These are phyloP conservation scores for Saturnispora zaruensis DNA, from an alignment of 805 yeast genomes.

Conservation along the genomic window DNA sequence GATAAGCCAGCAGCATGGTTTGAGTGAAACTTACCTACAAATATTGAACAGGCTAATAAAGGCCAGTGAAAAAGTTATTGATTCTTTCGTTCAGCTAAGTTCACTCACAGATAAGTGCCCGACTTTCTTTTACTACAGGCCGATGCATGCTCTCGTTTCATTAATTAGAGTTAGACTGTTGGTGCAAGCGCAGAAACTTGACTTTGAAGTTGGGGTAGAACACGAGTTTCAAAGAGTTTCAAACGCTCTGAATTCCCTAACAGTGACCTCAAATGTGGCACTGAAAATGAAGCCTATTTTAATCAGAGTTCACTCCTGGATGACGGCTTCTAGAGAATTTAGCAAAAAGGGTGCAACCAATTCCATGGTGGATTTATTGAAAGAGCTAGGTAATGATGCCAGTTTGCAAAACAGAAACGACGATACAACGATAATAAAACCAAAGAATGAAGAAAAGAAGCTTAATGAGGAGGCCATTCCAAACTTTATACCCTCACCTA, in stretches of 20 bases:
- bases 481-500: constrained; percentile 25
- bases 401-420: constrained; percentile 17
- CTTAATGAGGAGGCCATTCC: neutral
- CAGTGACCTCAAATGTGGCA: constrained; percentile 24
- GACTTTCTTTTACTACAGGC: constrained; percentile 44
- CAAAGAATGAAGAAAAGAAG: constrained; percentile 7
- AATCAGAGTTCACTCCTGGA: constrained; percentile 32
- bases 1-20: constrained; percentile 21
- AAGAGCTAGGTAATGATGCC: constrained; percentile 45
- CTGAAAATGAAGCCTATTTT: constrained; percentile 29
- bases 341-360: constrained; percentile 44
- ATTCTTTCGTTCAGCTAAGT: constrained; percentile 35
- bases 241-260: constrained; percentile 18
- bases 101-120: constrained; percentile 36
- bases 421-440: constrained; percentile 9
- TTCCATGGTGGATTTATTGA: constrained; percentile 44
- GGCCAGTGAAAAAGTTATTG: constrained; percentile 38
- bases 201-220: constrained; percentile 28
- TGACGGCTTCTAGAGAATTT: constrained; percentile 31
- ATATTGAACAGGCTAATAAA: constrained; percentile 35
- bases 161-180: constrained; percentile 39
- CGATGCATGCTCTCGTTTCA: constrained; percentile 44
- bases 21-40: constrained; percentile 30
- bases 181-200: constrained; percentile 35
- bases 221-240: constrained; percentile 25